Base-by-base conservation (phyloP, 805 yeast species). In the Priceomyces carsonii region DNA sequence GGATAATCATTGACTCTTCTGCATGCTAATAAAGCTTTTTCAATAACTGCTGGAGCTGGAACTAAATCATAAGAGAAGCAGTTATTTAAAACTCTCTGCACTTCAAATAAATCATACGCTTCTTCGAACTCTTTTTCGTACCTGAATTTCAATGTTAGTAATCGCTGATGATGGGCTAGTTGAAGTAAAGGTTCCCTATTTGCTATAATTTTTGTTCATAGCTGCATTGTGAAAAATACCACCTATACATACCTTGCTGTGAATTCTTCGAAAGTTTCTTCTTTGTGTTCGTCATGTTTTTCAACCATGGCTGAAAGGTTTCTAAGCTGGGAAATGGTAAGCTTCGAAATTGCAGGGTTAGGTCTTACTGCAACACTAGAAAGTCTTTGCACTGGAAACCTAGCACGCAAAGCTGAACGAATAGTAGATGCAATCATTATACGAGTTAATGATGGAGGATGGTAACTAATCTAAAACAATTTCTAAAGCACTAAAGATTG, bases 1-100 rank as follows among this genome's bases (percentile, higher is more conserved):
- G 99, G 96, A 72, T 87, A 87, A 73, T 93, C 99, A 70, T 93
- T 88, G 51, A 93, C 98, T 73, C 98, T 87, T 82, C 99, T 90
- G 54, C 97, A 90, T 31, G 99, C 99, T 72, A 86, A 82, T 61
- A 93, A 77, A 32, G 99, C 99, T 70, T 85, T 86, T 71, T 87
- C 96, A 59, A 93, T 77, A 45, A 93, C 98, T 44, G 85, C 79
- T 50, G 99, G 99, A 19, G 99, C 91, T 50, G 99, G 99, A 38
- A 93, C 99, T 67, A 93, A 80, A 71, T 93, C 99, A 75, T 93
- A 93, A 10, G 98, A 86, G 75, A 93, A 93, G 69, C 95, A 89
- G 75, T 93, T 93, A 82, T 95, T 93, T 63, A 93, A 79, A 43
- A 93, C 90, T 76, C 99, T 87, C 73, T 79, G 77, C 21, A 67